Percentiles rank a stretch among this genome's conserved stretches.
phyloP scores from a whole-genome alignment of 192 early-diverging fungal species.

The Mortierella hygrophila region DNA sequence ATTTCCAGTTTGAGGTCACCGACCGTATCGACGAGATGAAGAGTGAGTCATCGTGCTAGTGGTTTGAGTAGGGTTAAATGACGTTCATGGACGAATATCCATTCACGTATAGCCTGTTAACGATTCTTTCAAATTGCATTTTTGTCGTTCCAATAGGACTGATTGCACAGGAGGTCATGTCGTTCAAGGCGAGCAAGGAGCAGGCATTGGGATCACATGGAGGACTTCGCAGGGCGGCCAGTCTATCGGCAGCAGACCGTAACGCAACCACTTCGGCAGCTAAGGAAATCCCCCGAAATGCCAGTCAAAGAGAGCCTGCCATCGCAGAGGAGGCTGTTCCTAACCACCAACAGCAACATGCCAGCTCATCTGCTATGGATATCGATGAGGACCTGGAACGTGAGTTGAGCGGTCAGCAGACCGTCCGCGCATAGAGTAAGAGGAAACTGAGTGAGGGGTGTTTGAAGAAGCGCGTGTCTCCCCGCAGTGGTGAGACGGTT shows the following conservation, averaged over 20 bases:
- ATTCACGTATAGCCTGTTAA: slow-evolving; percentile 41
- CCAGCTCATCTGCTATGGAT: slow-evolving; percentile 56
- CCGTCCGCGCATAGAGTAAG: slow-evolving; percentile 21
- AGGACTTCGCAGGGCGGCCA: slow-evolving; percentile 27
- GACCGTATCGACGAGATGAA: slow-evolving; percentile 86
- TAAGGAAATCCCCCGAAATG: slow-evolving; percentile 52
- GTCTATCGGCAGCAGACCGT: slow-evolving; percentile 63
- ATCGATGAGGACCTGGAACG: slow-evolving; percentile 65
- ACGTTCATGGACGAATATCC: background rate
- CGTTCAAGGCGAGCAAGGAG: slow-evolving; percentile 77
- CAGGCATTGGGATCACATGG: slow-evolving; percentile 47
- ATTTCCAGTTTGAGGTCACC: slow-evolving; percentile 86
- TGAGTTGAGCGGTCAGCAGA: slow-evolving; percentile 61
- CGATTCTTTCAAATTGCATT: background rate
- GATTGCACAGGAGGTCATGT: slow-evolving; percentile 85
- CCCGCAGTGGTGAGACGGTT: too few relatives aligned
- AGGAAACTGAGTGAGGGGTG: too few relatives aligned
- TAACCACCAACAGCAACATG: slow-evolving; percentile 22
- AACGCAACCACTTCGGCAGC: slow-evolving; percentile 53
- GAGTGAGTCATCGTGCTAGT: slow-evolving; percentile 56
- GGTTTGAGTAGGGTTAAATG: background rate
- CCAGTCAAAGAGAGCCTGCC: slow-evolving; percentile 53
- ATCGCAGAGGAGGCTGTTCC: slow-evolving; percentile 43
- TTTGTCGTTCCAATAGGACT: slow-evolving; percentile 58
- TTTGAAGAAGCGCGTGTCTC: too few relatives aligned